Evolutionary conservation across 2,329 filamentous ascomycete species (phyloP).

Genomic region (Fusarium coffeatum): DNA sequence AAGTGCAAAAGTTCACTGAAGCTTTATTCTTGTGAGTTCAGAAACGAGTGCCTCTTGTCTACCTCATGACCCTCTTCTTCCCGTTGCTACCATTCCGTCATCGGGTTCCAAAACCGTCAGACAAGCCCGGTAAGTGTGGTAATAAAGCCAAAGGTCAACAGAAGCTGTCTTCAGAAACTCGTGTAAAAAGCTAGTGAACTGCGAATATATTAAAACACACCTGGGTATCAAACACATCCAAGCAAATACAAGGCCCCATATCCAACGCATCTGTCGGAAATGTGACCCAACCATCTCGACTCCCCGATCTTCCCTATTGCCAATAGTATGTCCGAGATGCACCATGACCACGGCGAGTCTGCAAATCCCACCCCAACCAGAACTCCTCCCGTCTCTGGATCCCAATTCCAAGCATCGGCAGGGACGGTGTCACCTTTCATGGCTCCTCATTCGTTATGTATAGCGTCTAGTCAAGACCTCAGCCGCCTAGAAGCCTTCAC

Average conservation of each 20-base stretch:
- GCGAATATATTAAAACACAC: not conserved
- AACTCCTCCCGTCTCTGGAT: not conserved
- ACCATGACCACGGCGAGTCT: not conserved
- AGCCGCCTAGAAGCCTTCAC: constrained; percentile 7
- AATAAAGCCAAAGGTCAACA: not conserved
- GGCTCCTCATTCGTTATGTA: fast-evolving
- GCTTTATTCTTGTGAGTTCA: not conserved
- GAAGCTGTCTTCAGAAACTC: not conserved
- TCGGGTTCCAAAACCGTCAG: not conserved
- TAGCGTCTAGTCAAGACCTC: constrained; percentile 11
- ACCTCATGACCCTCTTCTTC: not conserved
- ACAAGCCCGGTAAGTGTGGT: not conserved
- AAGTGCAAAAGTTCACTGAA: not conserved
- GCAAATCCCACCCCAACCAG: not conserved
- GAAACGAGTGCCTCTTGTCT: not conserved
- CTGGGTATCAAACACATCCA: constrained; percentile 24
- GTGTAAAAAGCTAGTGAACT: not conserved
- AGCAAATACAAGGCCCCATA: constrained; percentile 18
- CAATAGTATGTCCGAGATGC: not conserved
- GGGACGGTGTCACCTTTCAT: not conserved
- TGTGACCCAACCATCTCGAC: not conserved
- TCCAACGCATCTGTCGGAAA: constrained; percentile 12
- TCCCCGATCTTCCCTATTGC: not conserved
- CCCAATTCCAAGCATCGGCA: not conserved
- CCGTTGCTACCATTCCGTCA: not conserved